These are phyloP conservation scores for Aspergillus sp. DNA, from an alignment of 2,329 filamentous ascomycete species.

Conservation along the genomic window DNA sequence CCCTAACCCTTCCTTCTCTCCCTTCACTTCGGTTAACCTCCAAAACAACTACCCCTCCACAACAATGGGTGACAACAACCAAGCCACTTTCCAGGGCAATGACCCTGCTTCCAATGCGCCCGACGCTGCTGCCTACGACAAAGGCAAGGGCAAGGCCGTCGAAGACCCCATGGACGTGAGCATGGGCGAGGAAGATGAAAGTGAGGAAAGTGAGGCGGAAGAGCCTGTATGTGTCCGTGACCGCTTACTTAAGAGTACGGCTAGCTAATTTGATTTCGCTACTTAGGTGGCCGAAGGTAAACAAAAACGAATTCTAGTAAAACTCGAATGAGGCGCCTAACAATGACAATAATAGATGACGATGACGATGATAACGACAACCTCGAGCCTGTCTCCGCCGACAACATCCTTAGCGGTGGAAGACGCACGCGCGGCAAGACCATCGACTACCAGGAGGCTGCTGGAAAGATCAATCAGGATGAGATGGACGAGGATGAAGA, in stretches of 20 bases:
- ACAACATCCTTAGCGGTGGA: constrained; percentile 78
- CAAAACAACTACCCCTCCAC: constrained; percentile 5
- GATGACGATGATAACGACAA: constrained; percentile 73
- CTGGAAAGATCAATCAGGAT: constrained; percentile 73
- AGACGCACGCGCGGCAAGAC: constrained; percentile 86
- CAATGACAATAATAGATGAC: constrained; percentile 36
- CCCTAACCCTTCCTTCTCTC: constrained; percentile 9
- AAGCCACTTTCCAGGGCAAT: constrained; percentile 26
- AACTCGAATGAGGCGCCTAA: background rate
- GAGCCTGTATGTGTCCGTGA: constrained; percentile 33
- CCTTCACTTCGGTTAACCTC: constrained; percentile 15
- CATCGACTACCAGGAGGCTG: constrained; percentile 92
- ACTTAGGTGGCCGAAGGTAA: constrained; percentile 5
- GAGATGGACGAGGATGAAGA: constrained; percentile 59
- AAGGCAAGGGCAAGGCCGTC: constrained; percentile 81
- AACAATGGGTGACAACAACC: constrained; percentile 38
- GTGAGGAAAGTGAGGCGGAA: constrained; percentile 61
- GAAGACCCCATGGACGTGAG: constrained; percentile 59
- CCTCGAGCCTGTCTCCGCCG: constrained; percentile 85
- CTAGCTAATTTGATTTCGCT: constrained; percentile 18
- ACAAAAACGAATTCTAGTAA: background rate
- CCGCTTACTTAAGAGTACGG: background rate
- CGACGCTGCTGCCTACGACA: constrained; percentile 54
- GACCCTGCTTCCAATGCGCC: constrained; percentile 42
- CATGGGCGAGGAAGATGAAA: constrained; percentile 77